These are phyloP conservation scores for Debaryomyces nepalensis DNA, from an alignment of 1,139 yeast genomes.

Conservation along the genomic window DNA sequence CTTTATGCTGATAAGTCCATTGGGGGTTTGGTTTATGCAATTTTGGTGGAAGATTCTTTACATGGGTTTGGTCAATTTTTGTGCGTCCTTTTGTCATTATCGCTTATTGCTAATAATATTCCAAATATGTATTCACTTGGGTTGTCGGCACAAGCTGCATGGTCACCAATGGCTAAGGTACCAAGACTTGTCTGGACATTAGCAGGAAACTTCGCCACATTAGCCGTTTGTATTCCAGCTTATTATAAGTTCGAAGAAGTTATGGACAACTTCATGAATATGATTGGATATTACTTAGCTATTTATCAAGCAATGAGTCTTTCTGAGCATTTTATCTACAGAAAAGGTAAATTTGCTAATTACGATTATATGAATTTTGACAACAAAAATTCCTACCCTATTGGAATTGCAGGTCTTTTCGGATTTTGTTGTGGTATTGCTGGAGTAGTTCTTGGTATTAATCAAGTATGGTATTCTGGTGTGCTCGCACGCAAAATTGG, in stretches of 20 bases:
- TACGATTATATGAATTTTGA: slow-evolving; percentile 69
- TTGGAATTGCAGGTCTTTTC: slow-evolving; percentile 76
- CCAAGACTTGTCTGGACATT: slow-evolving; percentile 87
- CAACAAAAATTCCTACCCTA: slow-evolving; percentile 61
- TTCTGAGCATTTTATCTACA: slow-evolving; percentile 80
- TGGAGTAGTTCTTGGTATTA: slow-evolving; percentile 87
- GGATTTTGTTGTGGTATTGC: slow-evolving; percentile 85
- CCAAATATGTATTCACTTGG: slow-evolving; percentile 94
- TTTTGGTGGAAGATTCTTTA: slow-evolving; percentile 76
- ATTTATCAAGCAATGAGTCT: slow-evolving; percentile 75
- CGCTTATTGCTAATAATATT: slow-evolving; percentile 87
- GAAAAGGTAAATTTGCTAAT: slow-evolving; percentile 57
- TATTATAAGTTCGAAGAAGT: slow-evolving; percentile 72
- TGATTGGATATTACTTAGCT: slow-evolving; percentile 89
- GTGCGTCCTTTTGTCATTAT: slow-evolving; percentile 78
- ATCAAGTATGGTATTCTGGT: slow-evolving; percentile 82
- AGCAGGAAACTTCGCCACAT: slow-evolving; percentile 71
- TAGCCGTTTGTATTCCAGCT: slow-evolving; percentile 89
- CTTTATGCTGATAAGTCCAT: slow-evolving; percentile 58
- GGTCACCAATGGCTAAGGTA: slow-evolving; percentile 69
- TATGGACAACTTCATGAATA: slow-evolving; percentile 85
- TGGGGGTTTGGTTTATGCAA: slow-evolving; percentile 84
- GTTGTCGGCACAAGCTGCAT: slow-evolving; percentile 80
- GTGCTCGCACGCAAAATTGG: slow-evolving; percentile 68
- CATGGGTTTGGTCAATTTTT: slow-evolving; percentile 91